Conservation (phyloP, 2,329 filamentous ascomycete genomes). For the Phaeosphaeria sp. region DNA sequence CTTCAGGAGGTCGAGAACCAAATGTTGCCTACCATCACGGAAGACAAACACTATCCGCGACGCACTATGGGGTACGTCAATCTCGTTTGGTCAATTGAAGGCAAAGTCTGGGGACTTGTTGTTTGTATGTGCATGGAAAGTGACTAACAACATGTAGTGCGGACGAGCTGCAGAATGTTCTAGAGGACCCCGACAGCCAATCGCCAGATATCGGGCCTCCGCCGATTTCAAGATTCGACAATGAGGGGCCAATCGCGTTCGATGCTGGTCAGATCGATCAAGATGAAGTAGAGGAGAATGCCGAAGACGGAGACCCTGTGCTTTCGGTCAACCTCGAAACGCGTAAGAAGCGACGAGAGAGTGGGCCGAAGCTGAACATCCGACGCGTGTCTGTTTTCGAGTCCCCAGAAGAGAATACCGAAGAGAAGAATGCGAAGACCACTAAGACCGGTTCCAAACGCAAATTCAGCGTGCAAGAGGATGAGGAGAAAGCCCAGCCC, state of each 20-base stretch:
- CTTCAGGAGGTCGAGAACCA: constrained; percentile 56
- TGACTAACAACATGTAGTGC: constrained; percentile 51
- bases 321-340: constrained; percentile 59
- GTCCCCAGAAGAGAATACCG: constrained; percentile 44
- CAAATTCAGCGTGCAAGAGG: constrained; percentile 62
- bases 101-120: not conserved
- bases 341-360: constrained; percentile 60
- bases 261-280: constrained; percentile 38
- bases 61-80: constrained; percentile 69
- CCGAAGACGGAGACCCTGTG: constrained; percentile 45
- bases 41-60: constrained; percentile 72
- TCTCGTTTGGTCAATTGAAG: constrained; percentile 2
- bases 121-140: not conserved
- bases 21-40: constrained; percentile 70
- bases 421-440: constrained; percentile 32
- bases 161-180: constrained; percentile 62
- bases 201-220: constrained; percentile 73
- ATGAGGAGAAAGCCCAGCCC: constrained; percentile 48
- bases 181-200: constrained; percentile 63
- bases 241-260: constrained; percentile 56
- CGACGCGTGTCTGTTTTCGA: constrained; percentile 53
- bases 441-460: constrained; percentile 49
- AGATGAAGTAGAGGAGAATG: constrained; percentile 35
- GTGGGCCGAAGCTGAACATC: constrained; percentile 52
- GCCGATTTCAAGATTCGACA: constrained; percentile 60